Percentiles rank a stretch among this genome's conserved stretches.
Evolutionary conservation across 2,329 filamentous ascomycete genomes (phyloP).

Genomic region (Gaeumannomyces sp.): DNA sequence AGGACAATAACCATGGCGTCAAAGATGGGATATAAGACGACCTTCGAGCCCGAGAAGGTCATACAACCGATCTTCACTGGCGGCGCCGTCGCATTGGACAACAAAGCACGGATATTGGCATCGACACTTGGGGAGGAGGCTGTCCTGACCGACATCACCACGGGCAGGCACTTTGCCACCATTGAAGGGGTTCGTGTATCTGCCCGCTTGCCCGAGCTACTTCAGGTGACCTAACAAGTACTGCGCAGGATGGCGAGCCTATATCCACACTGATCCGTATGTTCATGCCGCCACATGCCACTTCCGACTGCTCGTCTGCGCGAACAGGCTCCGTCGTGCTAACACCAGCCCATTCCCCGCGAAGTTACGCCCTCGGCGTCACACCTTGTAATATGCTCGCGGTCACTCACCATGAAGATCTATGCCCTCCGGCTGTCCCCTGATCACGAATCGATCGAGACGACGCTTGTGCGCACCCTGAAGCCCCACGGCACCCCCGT

Average conservation of each 20-base stretch:
- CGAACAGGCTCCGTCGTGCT: constrained; percentile 10
- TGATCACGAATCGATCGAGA: constrained; percentile 51
- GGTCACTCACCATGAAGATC: constrained; percentile 93
- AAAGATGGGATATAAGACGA: constrained; percentile 68
- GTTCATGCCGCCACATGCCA: constrained; percentile 12
- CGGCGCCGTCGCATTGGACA: constrained; percentile 77
- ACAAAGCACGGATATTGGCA: constrained; percentile 74
- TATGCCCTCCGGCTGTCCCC: constrained; percentile 62
- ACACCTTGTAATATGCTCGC: constrained; percentile 84
- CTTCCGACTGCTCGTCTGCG: neutral
- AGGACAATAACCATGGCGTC: constrained; percentile 45
- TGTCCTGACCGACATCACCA: constrained; percentile 76
- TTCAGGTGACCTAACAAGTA: neutral
- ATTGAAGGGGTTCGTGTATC: constrained; percentile 70
- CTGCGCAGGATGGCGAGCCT: constrained; percentile 62
- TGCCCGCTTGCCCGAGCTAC: neutral
- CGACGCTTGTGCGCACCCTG: constrained; percentile 68
- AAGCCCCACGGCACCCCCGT: constrained; percentile 91
- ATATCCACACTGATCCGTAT: constrained; percentile 68
- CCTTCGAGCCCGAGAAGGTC: constrained; percentile 76
- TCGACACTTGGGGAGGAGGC: constrained; percentile 90
- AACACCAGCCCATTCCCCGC: constrained; percentile 13
- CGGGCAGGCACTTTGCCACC: constrained; percentile 72
- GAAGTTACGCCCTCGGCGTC: constrained; percentile 80
- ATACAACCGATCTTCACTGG: constrained; percentile 94